Percentiles rank a stretch among this genome's conserved stretches.
Evolutionary conservation across 2,329 filamentous ascomycete genomes (phyloP).

Genomic region (Sclerotinia subarctica): DNA sequence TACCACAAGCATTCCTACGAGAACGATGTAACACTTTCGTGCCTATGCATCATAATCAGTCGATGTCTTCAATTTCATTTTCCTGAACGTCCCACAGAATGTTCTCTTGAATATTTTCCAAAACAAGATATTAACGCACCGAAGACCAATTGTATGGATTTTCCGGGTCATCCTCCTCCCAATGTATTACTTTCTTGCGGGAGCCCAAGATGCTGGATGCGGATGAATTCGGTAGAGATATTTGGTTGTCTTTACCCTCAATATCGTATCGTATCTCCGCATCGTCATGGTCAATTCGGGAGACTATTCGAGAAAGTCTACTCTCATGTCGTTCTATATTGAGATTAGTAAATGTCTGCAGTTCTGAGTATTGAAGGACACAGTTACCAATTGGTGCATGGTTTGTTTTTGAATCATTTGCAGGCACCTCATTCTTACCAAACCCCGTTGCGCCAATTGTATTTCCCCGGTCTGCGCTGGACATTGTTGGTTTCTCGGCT

Average conservation of each 20-base stretch:
- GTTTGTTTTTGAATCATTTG: neutral
- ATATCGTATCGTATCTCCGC: constrained; percentile 43
- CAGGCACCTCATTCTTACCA: neutral
- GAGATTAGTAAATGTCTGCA: neutral
- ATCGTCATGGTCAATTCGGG: constrained; percentile 43
- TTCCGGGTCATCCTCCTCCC: constrained; percentile 33
- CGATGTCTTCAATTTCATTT: too few relatives aligned
- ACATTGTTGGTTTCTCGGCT: neutral
- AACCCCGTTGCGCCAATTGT: neutral
- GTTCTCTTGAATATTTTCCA: neutral
- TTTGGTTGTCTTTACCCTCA: constrained; percentile 43
- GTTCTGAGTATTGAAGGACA: neutral
- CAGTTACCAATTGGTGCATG: neutral
- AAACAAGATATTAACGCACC: constrained; percentile 23
- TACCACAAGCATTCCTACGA: constrained; percentile 56
- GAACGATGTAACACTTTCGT: constrained; percentile 54
- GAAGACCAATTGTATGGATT: constrained; percentile 38
- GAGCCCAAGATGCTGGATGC: constrained; percentile 25
- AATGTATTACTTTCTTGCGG: constrained; percentile 33
- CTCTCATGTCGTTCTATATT: constrained; percentile 20
- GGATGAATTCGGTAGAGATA: constrained; percentile 33
- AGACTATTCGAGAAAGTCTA: constrained; percentile 29
- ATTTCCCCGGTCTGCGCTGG: neutral
- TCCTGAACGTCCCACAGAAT: neutral
- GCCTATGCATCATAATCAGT: constrained; percentile 38